Base-by-base conservation (phyloP, 1,139 yeast species). In the Lodderomyces metapsilosis region DNA sequence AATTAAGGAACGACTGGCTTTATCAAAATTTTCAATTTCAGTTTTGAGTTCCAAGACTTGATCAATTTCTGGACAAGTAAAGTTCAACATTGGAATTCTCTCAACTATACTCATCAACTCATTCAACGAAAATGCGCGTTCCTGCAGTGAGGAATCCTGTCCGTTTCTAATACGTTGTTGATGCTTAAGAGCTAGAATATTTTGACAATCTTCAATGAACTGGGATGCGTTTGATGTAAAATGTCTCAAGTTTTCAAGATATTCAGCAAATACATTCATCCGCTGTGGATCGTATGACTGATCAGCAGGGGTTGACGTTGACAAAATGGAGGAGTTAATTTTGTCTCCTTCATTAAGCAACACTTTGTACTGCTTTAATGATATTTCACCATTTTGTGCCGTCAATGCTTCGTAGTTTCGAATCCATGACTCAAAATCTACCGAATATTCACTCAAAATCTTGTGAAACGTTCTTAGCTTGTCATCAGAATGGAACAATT, bases 121-220 rank as follows among this genome's bases (percentile, higher is more conserved):
- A 30, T 53, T 31, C 18, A 42, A 39, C 4, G 49, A 35, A 9
- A 33, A 36, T 13, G 38, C 17, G 13, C 40, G 39, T 30, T 39
- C 43, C 13, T 38, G 34, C 9, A 32, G 32, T 9, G 36, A 8
- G 5, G 33, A 20, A 30, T 47, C 45, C 34, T 47, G 52, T 2
- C 54, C 56, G 42, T 59, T 58, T 43, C 76, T 55, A 44, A 71
- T 75, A 31, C 82, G 59, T 43, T 74, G 80, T 43, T 75, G 80
- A 47, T 77, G 80, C 44, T 76, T 70, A 55, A 63, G 62, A 1
- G 80, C 57, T 38, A 83, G 55, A 15, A 82, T 57, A 3, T 62
- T 62, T 47, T 79, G 82, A 27, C 86, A 84, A 34, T 74, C 74
- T 16, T 77, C 83, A 18, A 75, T 68, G 73, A 86, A 81, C 4